phyloP scores from a whole-genome alignment of 2,329 filamentous ascomycete species.

The Lachnellula cervina region DNA sequence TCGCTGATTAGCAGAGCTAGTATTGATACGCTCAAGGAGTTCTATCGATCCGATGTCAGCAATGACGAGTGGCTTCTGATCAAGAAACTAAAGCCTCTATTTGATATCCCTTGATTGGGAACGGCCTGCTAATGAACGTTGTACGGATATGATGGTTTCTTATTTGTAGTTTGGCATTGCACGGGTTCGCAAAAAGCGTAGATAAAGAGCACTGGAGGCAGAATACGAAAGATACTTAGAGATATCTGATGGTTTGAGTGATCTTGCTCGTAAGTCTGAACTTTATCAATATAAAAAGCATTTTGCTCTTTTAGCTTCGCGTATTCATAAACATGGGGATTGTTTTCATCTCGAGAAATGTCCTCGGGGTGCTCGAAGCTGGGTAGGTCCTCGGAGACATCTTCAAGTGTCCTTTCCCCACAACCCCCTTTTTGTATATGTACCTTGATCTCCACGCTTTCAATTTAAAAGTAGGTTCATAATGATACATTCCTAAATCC shows the following conservation, averaged over 20 bases:
- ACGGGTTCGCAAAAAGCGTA: background rate
- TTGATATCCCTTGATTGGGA: conserved; percentile 60
- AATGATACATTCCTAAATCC: too few species aligned
- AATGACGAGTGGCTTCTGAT: conserved; percentile 95
- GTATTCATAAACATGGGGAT: too few species aligned
- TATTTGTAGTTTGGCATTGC: conserved; percentile 1
- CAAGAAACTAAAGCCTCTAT: conserved; percentile 90
- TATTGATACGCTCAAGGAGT: conserved; percentile 95
- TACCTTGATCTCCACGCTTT: too few species aligned
- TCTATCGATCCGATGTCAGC: conserved; percentile 79
- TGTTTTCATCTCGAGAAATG: too few species aligned
- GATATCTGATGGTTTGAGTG: background rate
- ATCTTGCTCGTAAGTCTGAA: background rate
- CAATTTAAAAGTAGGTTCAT: too few species aligned
- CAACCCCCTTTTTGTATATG: too few species aligned
- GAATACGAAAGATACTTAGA: conserved; percentile 1
- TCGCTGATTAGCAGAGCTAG: conserved; percentile 79
- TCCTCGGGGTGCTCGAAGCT: too few species aligned
- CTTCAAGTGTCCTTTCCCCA: too few species aligned
- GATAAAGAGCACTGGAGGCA: background rate
- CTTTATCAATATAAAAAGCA: background rate
- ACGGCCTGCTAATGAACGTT: background rate
- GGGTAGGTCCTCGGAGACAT: too few species aligned
- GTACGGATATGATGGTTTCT: conserved; percentile 3
- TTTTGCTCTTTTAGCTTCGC: too few species aligned